Base-by-base conservation (phyloP, 2,329 filamentous ascomycete genomes). In the Fonsecaea pedrosoi region DNA sequence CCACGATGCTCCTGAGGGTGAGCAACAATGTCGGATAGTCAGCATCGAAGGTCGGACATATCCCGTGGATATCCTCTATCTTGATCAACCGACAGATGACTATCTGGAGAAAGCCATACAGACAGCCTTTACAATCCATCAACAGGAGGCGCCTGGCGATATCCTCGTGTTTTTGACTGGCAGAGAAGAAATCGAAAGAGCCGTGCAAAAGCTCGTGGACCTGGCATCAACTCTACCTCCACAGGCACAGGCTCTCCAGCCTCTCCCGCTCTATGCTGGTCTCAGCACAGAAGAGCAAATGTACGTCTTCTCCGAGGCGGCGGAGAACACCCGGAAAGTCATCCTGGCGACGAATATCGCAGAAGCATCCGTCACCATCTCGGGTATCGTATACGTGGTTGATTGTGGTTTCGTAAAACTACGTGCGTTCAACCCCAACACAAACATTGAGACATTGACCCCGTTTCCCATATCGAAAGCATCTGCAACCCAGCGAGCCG, bases 281-380 rank as follows among this genome's bases (percentile, higher is more conserved):
- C 85, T 98, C 5, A 88, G 92, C 1, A 92, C 90, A 8, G 94
- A 97, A 70, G 89, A 97, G 74, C 95, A 98, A 76, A 94, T 97
- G 88, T 94, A 94, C 71, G 90, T 98, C 48, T 98, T 98, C 76
- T 92, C 97, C 73, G 88, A 90, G 62, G 83, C 93, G 1, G 88
- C 92, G 0, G 89, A 92, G 68, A 90, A 94, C 66, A 94, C 89
- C 1, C 87, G 95, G 50, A 98, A 98, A 76, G 91, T 97, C 45
- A 91, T 99, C 40, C 89, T 97, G 71, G 90, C 92, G 3, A 98
- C 95, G 66, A 98, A 98, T 76, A 97, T 98, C 70, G 93, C 95
- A 12, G 95, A 99, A 81, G 94, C 95, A 4, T 97, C 92, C 1
- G 90, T 99, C 53, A 98, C 95, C 15, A 96, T 98, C 64, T 90